Base-by-base conservation (phyloP, 805 yeast genomes). In the Saccharomyces paradoxus region DNA sequence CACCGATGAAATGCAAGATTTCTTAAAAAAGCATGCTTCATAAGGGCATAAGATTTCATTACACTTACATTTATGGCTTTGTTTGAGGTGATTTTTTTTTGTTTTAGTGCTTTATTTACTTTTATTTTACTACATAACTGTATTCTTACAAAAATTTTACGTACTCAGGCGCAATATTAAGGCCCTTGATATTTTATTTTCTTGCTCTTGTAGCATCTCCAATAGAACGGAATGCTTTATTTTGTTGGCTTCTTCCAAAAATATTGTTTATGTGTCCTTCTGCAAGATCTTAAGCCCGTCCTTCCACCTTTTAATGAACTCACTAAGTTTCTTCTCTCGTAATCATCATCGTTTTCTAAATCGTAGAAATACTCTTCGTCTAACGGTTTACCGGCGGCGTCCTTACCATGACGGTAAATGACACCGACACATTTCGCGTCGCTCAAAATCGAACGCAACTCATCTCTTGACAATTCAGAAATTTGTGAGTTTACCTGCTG, bases 281-380 rank as follows among this genome's bases (percentile, higher is more conserved):
- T 81, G 72, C 98, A 94, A 49, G 87, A 82, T 70, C 99, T 81
- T 61, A 92, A 75, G 0, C 92, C 89, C 2, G 86, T 81, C 63
- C 81, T 80, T 2, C 79, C 77, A 9, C 97, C 97, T 66, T 89
- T 87, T 52, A 89, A 74, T 48, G 87, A 84, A 51, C 81, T 79
- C 4, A 91, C 96, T 59, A 90, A 72, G 50, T 71, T 70, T 46
- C 82, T 83, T 66, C 99, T 83, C 50, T 82, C 82, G 29, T 66
- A 63, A 65, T 94, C 96, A 44, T 71, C 67, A 70, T 94, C 99
- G 49, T 83, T 79, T 60, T 90, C 98, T 2, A 90, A 84, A 55
- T 84, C 82, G 66, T 94, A 94, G 70, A 89, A 94, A 67, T 89
- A 94, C 68, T 94, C 97, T 68, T 89, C 96, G 61, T 92, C 98